Evolutionary conservation across 1,284 basidiomycete species (phyloP), one percentile per base, ranked within the genome.

Genomic region (Trichosporon inkin): DNA sequence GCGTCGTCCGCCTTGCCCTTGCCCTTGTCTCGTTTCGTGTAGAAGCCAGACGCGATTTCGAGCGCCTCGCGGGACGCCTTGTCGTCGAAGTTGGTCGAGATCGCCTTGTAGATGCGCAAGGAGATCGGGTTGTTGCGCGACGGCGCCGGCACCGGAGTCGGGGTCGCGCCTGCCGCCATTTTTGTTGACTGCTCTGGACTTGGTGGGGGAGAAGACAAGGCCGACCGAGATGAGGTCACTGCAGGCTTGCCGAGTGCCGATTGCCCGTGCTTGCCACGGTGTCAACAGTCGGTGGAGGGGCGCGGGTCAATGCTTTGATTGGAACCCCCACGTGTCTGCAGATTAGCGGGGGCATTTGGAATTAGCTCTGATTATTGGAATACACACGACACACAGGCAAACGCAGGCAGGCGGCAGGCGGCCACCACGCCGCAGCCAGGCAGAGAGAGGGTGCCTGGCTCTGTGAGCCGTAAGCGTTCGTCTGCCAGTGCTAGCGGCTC

Each of bases 101-200:
- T 82, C 57, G 95, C 86, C 75, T 95, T 95, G 78, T 90, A 92
- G 17, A 95, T 80, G n/a, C 91, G 83, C 6, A 89, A 78, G 17
- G 88, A 85, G 52, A 94, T 83, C 1, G 91, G 90, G 64, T 81
- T 81, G 53, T 77, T 70, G 39, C 74, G 62, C 32, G 68, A 57
- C 8, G 69, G 65, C 20, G 71, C 61, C 4, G 72, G 67, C 0
- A 65, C 63, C 0, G 71, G 68, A 3, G 68, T 63, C 6, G 66
- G 61, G 6, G 62, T 49, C 28, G 44, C 28, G 28, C 44, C 24
- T 28, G 22, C 5, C 24, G 20, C 22, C 22, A 14, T 14, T n/a
- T n/a, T n/a, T 13, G 14, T n/a, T 1, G 13, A 8, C 6, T 11
- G 44, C 6, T 32, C 19, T 13, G 2, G 44, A 32, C 8, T 3